Base-by-base conservation (phyloP, 2,329 filamentous ascomycete species). In the Aspergillus sp. region DNA sequence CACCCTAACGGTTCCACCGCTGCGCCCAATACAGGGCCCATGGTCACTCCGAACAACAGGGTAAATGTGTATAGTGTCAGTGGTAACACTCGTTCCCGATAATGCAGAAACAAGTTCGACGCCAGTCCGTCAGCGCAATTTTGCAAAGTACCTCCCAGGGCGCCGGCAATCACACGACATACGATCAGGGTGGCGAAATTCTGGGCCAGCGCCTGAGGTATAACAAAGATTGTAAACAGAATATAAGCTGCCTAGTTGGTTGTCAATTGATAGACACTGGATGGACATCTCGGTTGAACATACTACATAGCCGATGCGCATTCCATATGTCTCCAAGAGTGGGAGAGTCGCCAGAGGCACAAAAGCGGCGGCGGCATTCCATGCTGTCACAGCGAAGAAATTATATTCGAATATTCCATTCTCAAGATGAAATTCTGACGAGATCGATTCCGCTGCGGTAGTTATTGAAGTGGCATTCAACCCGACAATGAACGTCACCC, bases 111-210 rank as follows among this genome's bases (percentile, higher is more conserved):
- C 22, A 53, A 10, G 19, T 53, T 53, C 13, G 51, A 53, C 1
- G 51, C 51, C 3, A 53, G 38, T 7, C 51, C 51, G 47, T 53
- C 51, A 1, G 51, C 51, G 16, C 47, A 43, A 32, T 53, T 53
- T 40, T 53, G 51, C 24, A 53, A 36, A 1, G 51, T 53, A 9
- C 51, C 51, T 36, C 49, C 49, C 22, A 51, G 50, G 7, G 36
- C 68, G 1, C 76, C 76, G 2, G 72, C 72, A n/a, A 79, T 72
- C 45, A 76, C 73, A 0, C 76, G 67, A 2, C 71, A 73, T 2
- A 75, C 64, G 1, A 78, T 62, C 4, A 78, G 51, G 0, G 76
- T 77, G 9, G 74, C 74, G 46, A 77, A 77, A 52, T 76, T 78
- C 13, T 67, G 67, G 0, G 76, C 75, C 8, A 77, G 50, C 0